Base-by-base conservation (phyloP, 2,329 filamentous ascomycete genomes). In the Venturiaceae sp. region DNA sequence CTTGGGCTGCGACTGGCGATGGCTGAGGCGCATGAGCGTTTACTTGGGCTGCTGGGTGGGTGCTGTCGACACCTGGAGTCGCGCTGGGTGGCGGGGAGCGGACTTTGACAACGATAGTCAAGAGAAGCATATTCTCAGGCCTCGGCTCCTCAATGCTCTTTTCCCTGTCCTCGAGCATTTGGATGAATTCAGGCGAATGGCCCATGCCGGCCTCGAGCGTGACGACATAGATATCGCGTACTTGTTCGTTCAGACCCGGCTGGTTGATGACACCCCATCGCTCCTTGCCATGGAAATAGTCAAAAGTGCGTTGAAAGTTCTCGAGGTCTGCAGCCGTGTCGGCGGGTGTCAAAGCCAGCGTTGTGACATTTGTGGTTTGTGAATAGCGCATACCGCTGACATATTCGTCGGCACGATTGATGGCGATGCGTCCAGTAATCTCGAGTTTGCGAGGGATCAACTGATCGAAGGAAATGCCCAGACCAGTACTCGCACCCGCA, bases 221-320 rank as follows among this genome's bases (percentile, higher is more conserved):
- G 9, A 96, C 86, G 33, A 97, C 81, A 70, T 97, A 97, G 1
- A 92, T 89, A 68, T 97, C 92, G 60, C 91, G 86, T 53, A 96
- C 87, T 61, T 90, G 86, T 21, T 84, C 81, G 32, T 85, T 74
- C 1, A 82, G 81, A 69, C 88, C 57, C 16, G 32, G 19, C 23
- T 53, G 87, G 14, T 86, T 86, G 6, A 96, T 81, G 1, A 97
- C 92, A 21, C 91, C 92, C 69, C 95, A 99, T 34, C 91, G 82
- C 63, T 88, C 83, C 67, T 92, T 89, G 55, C 80, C 80, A 44
- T 84, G 78, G 68, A 99, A 97, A 73, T 99, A 97, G 56, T 91
- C 82, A 66, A 92, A 89, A n/a, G 97, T 78, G 19, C 82, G 81
- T 62, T 87, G 80, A 67, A 95, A 95, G 6, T 78, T 72, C 32